Conservation (phyloP, 2,329 filamentous ascomycete genomes). For the Plectosphaerella sp. region DNA sequence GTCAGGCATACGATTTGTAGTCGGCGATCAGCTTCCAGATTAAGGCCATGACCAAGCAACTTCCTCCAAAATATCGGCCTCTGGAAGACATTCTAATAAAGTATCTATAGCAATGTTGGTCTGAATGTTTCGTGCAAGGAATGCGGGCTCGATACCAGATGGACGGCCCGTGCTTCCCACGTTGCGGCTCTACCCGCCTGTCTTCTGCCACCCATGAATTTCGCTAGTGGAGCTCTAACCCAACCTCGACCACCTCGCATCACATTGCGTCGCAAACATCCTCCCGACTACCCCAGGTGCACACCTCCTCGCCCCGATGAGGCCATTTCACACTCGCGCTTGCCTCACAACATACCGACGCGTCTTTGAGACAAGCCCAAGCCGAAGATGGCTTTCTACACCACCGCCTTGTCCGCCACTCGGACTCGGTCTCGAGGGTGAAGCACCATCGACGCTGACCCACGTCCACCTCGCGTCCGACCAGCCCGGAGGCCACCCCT, state of each 20-base stretch:
- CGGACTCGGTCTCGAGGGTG: neutral
- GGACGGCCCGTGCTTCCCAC: too few relatives aligned
- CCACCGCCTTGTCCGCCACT: neutral
- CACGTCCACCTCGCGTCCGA: constrained; percentile 8
- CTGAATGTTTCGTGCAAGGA: neutral
- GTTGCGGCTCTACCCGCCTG: too few relatives aligned
- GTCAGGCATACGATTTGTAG: too few relatives aligned
- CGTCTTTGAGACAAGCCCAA: neutral
- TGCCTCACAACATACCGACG: neutral
- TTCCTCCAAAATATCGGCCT: too few relatives aligned
- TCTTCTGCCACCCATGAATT: neutral
- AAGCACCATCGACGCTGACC: constrained; percentile 3
- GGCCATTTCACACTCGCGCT: neutral
- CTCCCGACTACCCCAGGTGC: neutral
- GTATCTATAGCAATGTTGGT: neutral
- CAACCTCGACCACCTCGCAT: neutral
- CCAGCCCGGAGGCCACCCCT: neutral
- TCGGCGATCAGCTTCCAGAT: too few relatives aligned
- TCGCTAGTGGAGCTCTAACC: neutral
- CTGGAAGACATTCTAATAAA: neutral
- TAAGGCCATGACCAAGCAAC: too few relatives aligned
- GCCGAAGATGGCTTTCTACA: neutral
- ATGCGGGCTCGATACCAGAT: neutral
- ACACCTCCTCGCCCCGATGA: neutral
- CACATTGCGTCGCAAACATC: neutral